Conservation (phyloP, 306 rosid species). For the Oxytropis ochrocephala region DNA sequence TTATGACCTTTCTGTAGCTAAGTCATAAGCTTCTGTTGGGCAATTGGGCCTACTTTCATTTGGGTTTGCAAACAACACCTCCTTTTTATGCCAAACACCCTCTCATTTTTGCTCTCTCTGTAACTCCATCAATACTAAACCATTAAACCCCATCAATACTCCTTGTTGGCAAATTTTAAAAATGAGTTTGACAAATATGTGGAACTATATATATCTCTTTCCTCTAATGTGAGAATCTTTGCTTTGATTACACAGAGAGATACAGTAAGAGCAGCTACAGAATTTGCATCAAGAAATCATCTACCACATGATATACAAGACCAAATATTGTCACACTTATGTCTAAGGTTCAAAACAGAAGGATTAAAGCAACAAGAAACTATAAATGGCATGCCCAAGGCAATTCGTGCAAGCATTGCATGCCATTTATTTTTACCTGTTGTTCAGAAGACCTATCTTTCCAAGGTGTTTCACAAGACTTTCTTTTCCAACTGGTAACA, state of each 20-base stretch:
- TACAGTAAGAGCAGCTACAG: constrained; percentile 63
- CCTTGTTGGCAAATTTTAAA: too few relatives aligned
- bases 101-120: too few relatives aligned
- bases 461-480: constrained; percentile 61
- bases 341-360: constrained; percentile 70
- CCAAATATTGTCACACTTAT: constrained; percentile 74
- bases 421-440: constrained; percentile 49
- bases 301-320: constrained; percentile 54
- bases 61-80: too few relatives aligned
- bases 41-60: too few relatives aligned
- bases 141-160: too few relatives aligned
- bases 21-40: too few relatives aligned
- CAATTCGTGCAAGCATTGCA: constrained; percentile 75
- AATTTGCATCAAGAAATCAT: constrained; percentile 67
- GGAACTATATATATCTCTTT: neutral
- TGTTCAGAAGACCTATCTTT: constrained; percentile 44
- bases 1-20: too few relatives aligned
- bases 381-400: constrained; percentile 66
- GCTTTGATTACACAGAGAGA: constrained; percentile 50
- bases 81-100: too few relatives aligned
- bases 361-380: constrained; percentile 79
- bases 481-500: constrained; percentile 71
- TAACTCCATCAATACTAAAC: too few relatives aligned
- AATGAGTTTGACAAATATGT: neutral
- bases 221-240: constrained; percentile 4